Conservation (phyloP, 176 grass and related monocot genomes). For the Rhipidocladum racemiflorum region DNA sequence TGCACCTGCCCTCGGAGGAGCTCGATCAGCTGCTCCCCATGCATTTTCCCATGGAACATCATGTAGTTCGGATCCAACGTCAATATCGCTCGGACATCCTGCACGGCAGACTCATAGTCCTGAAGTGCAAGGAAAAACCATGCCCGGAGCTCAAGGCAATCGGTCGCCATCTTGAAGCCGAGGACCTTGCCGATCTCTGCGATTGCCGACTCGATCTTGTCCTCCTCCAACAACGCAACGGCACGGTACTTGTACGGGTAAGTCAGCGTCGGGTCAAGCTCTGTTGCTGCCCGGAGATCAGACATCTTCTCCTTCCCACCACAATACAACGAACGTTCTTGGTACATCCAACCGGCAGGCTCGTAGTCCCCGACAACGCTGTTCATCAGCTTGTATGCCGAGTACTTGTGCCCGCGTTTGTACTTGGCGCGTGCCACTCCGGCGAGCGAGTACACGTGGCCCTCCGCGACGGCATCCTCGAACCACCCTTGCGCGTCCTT, state of each 20-base stretch:
- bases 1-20: conserved; percentile 58
- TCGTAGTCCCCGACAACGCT: conserved; percentile 54
- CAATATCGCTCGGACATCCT: conserved; percentile 71
- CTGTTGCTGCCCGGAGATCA: conserved; percentile 58
- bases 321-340: conserved; percentile 76
- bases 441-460: conserved; percentile 81
- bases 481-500: conserved; percentile 87
- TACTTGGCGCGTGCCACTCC: conserved; percentile 80
- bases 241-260: conserved; percentile 95
- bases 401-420: conserved; percentile 90
- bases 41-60: conserved; percentile 88
- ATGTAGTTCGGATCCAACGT: conserved; percentile 73
- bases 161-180: conserved; percentile 71
- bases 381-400: conserved; percentile 83
- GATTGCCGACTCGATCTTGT: conserved; percentile 64
- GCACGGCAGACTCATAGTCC: conserved; percentile 64
- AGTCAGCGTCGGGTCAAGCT: conserved; percentile 65
- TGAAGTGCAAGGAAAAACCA: conserved; percentile 72
- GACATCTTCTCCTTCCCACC: conserved; percentile 75
- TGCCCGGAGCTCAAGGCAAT: conserved; percentile 84
- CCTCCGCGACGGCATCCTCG: conserved; percentile 67
- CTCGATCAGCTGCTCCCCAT: conserved; percentile 81
- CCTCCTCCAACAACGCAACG: conserved; percentile 56
- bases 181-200: conserved; percentile 76
- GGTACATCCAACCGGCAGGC: conserved; percentile 83